Percentiles rank a stretch among this genome's conserved stretches.
These are phyloP conservation scores for Camelina sativa DNA, from an alignment of 345 rosid species.

Conservation along the genomic window DNA sequence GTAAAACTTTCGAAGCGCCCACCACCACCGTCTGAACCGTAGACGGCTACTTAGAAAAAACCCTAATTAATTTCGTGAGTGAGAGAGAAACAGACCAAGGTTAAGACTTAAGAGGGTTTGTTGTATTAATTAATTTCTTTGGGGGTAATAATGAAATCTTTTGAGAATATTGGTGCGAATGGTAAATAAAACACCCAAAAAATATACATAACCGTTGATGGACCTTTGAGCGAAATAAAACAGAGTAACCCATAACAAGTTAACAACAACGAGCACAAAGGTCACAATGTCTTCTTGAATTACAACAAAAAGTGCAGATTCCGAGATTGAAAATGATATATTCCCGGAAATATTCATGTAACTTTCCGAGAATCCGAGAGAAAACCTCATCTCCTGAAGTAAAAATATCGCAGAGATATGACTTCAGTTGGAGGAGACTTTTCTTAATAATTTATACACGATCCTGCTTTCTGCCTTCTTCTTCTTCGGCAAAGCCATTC, in stretches of 20 bases:
- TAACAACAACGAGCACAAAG: background rate
- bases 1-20: slow-evolving; percentile 1
- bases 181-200: slow-evolving; percentile 4
- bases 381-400: slow-evolving; percentile 33
- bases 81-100: background rate
- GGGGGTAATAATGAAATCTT: background rate
- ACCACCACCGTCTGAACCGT: slow-evolving; percentile 5
- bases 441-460: slow-evolving; percentile 10
- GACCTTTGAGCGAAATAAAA: slow-evolving; percentile 21
- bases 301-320: slow-evolving; percentile 43
- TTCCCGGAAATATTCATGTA: background rate
- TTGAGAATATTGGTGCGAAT: background rate
- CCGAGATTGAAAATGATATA: slow-evolving; percentile 36
- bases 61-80: slow-evolving; percentile 26
- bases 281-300: slow-evolving; percentile 11
- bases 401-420: slow-evolving; percentile 33
- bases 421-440: slow-evolving; percentile 29
- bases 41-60: slow-evolving; percentile 4
- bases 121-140: background rate
- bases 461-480: slow-evolving; percentile 7
- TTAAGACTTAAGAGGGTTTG: background rate
- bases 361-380: slow-evolving; percentile 20
- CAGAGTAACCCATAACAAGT: slow-evolving; percentile 29
- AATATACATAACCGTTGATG: slow-evolving; percentile 27
- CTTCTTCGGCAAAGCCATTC: background rate